These are phyloP conservation scores for Cytospora piceae DNA, from an alignment of 2,329 filamentous ascomycete genomes.

Conservation along the genomic window DNA sequence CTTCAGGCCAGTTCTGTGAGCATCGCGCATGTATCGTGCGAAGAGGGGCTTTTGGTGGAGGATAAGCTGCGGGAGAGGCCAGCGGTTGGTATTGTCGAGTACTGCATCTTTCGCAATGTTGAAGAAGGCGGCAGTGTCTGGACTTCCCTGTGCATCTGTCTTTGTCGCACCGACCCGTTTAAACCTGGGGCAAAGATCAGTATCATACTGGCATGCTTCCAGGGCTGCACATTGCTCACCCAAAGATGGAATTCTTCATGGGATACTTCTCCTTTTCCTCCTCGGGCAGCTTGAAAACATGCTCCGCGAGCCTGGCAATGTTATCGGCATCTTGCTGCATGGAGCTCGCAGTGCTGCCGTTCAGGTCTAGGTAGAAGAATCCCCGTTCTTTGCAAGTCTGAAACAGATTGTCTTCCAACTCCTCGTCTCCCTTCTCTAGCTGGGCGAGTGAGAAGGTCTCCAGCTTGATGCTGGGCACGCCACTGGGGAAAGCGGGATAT, in stretches of 20 bases:
- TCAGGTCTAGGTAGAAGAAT: slow-evolving; percentile 32
- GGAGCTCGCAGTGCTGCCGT: slow-evolving; percentile 21
- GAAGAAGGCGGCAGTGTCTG: slow-evolving; percentile 29
- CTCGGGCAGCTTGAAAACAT: slow-evolving; percentile 26
- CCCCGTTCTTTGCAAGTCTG: slow-evolving; percentile 29
- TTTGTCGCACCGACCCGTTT: slow-evolving; percentile 27
- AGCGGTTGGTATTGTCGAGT: slow-evolving; percentile 28
- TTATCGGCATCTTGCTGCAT: slow-evolving; percentile 29
- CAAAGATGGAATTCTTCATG: slow-evolving; percentile 28
- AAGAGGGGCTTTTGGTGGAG: slow-evolving; percentile 26
- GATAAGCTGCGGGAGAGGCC: slow-evolving; percentile 20
- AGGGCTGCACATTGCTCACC: slow-evolving; percentile 6
- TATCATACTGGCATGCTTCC: neutral
- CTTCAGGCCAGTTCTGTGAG: slow-evolving; percentile 24
- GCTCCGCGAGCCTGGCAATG: slow-evolving; percentile 27
- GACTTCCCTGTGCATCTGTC: slow-evolving; percentile 27
- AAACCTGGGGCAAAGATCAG: slow-evolving; percentile 16
- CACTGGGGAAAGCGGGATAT: slow-evolving; percentile 25
- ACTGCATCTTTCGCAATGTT: slow-evolving; percentile 32
- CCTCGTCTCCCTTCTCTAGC: slow-evolving; percentile 29
- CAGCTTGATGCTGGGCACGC: slow-evolving; percentile 27
- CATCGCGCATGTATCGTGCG: slow-evolving; percentile 24
- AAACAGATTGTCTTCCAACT: slow-evolving; percentile 23
- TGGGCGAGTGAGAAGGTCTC: slow-evolving; percentile 29
- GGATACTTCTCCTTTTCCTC: slow-evolving; percentile 30